Evolutionary conservation across 202 grass and related monocot genomes (phyloP).

Genomic region (Bolboschoenoplectus hybrid): DNA sequence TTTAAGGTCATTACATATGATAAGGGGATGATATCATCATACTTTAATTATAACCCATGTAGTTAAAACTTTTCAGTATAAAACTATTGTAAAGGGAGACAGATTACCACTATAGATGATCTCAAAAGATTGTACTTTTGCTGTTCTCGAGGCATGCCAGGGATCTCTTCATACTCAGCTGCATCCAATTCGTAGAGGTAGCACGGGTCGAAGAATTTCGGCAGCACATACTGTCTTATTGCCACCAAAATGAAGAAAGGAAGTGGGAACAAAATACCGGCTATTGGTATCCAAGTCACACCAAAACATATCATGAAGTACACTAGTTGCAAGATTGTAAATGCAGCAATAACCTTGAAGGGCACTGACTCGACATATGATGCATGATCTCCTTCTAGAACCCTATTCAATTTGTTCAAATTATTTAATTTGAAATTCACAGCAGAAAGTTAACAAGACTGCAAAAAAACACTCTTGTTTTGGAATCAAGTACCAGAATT

Average conservation of each 20-base stretch:
- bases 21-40: no score
- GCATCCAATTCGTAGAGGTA: slow-evolving; percentile 76
- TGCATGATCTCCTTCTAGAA: slow-evolving; percentile 85
- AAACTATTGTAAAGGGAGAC: not conserved
- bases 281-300: slow-evolving; percentile 92
- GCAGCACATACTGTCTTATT: slow-evolving; percentile 76
- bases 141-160: slow-evolving; percentile 44
- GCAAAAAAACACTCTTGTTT: not conserved
- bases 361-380: slow-evolving; percentile 79
- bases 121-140: slow-evolving; percentile 27
- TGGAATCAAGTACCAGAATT: not conserved
- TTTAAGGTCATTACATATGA: slow-evolving; percentile 11
- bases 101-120: slow-evolving; percentile 46
- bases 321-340: slow-evolving; percentile 80
- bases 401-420: slow-evolving; percentile 48
- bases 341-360: slow-evolving; percentile 50
- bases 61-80: not conserved
- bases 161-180: slow-evolving; percentile 88
- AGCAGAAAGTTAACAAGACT: not conserved
- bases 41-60: not conserved
- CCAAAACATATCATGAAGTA: slow-evolving; percentile 89
- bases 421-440: not conserved
- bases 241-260: slow-evolving; percentile 88
- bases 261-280: slow-evolving; percentile 77
- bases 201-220: slow-evolving; percentile 67